Evolutionary conservation across 305 asterid species (phyloP).

Genomic region (Withania somnifera): DNA sequence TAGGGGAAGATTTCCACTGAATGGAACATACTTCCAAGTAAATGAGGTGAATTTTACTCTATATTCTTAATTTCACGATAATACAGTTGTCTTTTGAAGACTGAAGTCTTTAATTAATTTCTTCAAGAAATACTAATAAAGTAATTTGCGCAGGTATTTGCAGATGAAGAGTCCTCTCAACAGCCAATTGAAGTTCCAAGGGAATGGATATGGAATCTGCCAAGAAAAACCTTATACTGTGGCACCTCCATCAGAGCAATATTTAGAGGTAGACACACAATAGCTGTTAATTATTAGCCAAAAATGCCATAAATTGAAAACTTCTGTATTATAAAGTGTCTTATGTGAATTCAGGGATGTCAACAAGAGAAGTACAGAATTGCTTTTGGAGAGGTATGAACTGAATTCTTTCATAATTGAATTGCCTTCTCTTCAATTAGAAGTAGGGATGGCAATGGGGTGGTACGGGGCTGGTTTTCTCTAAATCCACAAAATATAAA

Average conservation of each 20-base stretch:
- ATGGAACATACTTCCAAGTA: slow-evolving; percentile 5
- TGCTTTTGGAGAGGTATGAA: slow-evolving; percentile 25
- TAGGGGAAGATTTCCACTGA: slow-evolving; percentile 9
- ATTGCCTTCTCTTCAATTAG: too few relatives aligned
- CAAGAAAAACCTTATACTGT: slow-evolving; percentile 17
- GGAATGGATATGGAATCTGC: slow-evolving; percentile 15
- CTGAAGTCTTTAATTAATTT: not conserved
- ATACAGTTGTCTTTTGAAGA: too few relatives aligned
- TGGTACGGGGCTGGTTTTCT: too few relatives aligned
- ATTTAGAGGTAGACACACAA: slow-evolving; percentile 26
- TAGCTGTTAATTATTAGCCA: not conserved
- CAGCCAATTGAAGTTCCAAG: slow-evolving; percentile 33
- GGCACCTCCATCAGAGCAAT: slow-evolving; percentile 33
- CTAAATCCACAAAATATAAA: too few relatives aligned
- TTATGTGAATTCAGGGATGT: slow-evolving; percentile 16
- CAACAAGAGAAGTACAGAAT: slow-evolving; percentile 4
- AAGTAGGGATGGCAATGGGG: too few relatives aligned
- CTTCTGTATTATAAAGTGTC: not conserved
- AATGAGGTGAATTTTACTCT: slow-evolving; percentile 1
- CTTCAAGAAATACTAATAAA: not conserved
- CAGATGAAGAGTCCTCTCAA: slow-evolving; percentile 33
- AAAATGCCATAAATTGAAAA: not conserved
- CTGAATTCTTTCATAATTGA: not conserved
- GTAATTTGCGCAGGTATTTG: slow-evolving; percentile 32
- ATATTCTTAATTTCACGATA: not conserved